Conservation (phyloP, 2,329 filamentous ascomycete genomes). For the Cryphonectria japonica region DNA sequence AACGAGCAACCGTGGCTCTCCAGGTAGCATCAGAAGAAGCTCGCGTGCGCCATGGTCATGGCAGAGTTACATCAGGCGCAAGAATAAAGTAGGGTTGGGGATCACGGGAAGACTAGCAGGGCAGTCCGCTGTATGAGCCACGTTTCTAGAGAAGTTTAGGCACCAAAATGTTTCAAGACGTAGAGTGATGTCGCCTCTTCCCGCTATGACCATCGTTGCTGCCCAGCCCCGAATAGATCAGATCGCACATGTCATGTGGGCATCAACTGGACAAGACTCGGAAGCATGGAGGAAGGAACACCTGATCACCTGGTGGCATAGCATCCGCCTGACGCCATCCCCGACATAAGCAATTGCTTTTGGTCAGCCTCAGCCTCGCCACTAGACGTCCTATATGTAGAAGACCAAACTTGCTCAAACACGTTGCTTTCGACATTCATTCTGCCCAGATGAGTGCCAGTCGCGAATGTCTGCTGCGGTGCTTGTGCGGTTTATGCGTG, state of each 20-base stretch:
- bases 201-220: background rate
- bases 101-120: conserved; percentile 3
- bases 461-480: background rate
- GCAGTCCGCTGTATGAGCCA: conserved; percentile 4
- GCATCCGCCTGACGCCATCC: background rate
- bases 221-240: conserved; percentile 1
- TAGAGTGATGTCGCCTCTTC: background rate
- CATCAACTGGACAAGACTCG: background rate
- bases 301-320: background rate
- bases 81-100: background rate
- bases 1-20: background rate
- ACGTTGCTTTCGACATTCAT: background rate
- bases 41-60: background rate
- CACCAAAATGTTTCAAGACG: conserved; percentile 1
- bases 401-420: background rate
- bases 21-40: background rate
- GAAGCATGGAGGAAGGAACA: background rate
- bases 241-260: background rate
- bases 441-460: background rate
- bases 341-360: background rate
- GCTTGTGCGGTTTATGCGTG: conserved; percentile 7
- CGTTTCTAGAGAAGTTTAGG: background rate
- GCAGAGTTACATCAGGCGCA: background rate
- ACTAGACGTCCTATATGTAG: background rate
- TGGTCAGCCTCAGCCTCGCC: background rate